Evolutionary conservation across 163 green algal genomes (phyloP), one percentile per base, ranked within the genome.

Genomic region (Chloroidium sp.): DNA sequence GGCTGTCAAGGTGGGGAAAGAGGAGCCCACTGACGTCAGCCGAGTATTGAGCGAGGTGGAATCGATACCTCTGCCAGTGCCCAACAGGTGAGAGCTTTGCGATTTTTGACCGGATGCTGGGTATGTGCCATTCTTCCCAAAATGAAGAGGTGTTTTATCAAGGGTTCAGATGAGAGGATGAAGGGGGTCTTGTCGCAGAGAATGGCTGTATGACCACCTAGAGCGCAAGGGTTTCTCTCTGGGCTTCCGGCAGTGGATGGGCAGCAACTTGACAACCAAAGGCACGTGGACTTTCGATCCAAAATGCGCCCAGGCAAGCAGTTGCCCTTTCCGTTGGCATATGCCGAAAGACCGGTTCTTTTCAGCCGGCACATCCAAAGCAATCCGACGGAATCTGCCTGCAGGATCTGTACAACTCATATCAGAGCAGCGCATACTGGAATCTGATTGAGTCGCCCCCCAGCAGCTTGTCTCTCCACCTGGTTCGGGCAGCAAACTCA

Each of bases 241-340:
- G 6, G 69, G 69, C 69, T 59, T 79, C 6, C 4, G 75, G n/a
- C 75, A 68, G n/a, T 79, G 75, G 75, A 64, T 79, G 60, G 75
- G 75, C 75, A 68, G n/a, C 75, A 79, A 79, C 60, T 13, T 79
- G 75, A 58, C 67, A 3, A 12, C 75, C 57, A 3, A 3, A 58
- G 6, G 60, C 6, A 4, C 6, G n/a, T 79, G 75, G 75, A 67
- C n/a, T 8, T 79, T 79, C n/a, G 75, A 79, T 58, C 4, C 67
- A 4, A 58, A 62, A 3, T 12, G 75, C 75, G 75, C 75, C 75
- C 62, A 68, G 36, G 36, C 36, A 36, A 36, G 36, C 36, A 36
- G 36, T 36, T 36, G 36, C 36, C 36, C 36, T 36, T 36, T 36
- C 36, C 36, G 36, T 36, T 36, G 36, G 36, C 36, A 36, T 36